These are phyloP conservation scores for Beauveria medogensis DNA, from an alignment of 2,329 filamentous ascomycete genomes.

Conservation along the genomic window DNA sequence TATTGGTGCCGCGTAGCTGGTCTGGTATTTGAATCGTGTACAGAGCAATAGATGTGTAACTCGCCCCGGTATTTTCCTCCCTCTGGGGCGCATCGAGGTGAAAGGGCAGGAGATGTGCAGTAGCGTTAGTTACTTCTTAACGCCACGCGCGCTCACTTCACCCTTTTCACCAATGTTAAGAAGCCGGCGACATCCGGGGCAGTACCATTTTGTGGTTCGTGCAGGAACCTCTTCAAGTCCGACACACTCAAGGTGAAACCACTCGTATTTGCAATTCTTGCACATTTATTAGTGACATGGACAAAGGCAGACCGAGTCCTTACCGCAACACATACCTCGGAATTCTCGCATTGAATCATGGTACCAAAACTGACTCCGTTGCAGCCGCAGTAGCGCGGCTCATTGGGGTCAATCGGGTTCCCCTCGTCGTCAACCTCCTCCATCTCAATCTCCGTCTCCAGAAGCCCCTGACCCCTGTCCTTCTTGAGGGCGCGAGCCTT, in stretches of 20 bases:
- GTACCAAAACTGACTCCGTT: conserved; percentile 72
- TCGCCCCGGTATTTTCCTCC: not conserved
- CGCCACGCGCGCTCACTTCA: conserved; percentile 51
- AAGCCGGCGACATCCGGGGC: conserved; percentile 61
- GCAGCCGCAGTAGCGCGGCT: conserved; percentile 70
- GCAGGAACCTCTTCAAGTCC: conserved; percentile 59
- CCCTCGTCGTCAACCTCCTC: conserved; percentile 61
- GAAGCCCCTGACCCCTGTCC: conserved; percentile 34
- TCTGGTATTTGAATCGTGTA: no score
- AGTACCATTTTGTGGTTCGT: conserved; percentile 76
- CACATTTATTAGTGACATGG: conserved; percentile 15
- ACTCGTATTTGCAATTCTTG: conserved; percentile 69
- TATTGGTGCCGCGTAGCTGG: no score
- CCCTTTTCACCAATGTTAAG: conserved; percentile 57
- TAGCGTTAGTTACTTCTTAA: conserved; percentile 32
- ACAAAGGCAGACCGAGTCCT: not conserved
- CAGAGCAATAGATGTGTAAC: not conserved
- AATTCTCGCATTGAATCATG: conserved; percentile 79
- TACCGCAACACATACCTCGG: conserved; percentile 43
- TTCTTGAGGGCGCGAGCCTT: conserved; percentile 46
- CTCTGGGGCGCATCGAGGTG: not conserved
- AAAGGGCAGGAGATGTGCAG: not conserved
- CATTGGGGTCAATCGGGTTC: conserved; percentile 64
- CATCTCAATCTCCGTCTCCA: conserved; percentile 38
- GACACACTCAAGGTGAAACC: conserved; percentile 79